These are phyloP conservation scores for Metschnikowia colocasiae DNA, from an alignment of 805 yeast genomes.

Conservation along the genomic window DNA sequence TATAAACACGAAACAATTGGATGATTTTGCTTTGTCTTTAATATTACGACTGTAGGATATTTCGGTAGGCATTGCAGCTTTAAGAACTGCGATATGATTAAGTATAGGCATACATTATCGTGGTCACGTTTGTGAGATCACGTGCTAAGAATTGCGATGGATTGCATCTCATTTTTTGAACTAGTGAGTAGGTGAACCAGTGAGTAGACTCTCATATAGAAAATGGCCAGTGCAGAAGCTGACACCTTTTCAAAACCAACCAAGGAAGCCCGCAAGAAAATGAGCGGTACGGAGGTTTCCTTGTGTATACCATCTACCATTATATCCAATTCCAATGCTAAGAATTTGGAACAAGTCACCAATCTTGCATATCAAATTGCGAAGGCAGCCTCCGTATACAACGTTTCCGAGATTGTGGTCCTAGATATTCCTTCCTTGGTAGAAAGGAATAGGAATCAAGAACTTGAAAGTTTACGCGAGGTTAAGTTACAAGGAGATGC, in stretches of 20 bases:
- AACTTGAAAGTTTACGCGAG: slow-evolving; percentile 21
- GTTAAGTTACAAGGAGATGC: slow-evolving; percentile 22
- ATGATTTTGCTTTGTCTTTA: neutral
- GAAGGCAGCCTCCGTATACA: slow-evolving; percentile 62
- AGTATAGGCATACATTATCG: neutral
- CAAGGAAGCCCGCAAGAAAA: slow-evolving; percentile 29
- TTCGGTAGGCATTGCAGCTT: neutral
- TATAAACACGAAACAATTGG: neutral
- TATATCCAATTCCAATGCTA: slow-evolving; percentile 52
- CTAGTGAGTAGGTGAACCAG: neutral
- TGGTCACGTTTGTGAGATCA: neutral
- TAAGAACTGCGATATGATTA: neutral
- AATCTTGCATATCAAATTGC: slow-evolving; percentile 75
- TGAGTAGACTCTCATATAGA: neutral
- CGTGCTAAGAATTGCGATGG: slow-evolving; percentile 2
- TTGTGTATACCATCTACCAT: slow-evolving; percentile 73
- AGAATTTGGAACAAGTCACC: slow-evolving; percentile 70
- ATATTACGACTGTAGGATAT: neutral
- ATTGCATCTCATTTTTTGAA: slow-evolving; percentile 1
- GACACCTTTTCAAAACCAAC: slow-evolving; percentile 21
- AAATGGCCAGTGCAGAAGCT: slow-evolving; percentile 24
- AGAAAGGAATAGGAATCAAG: slow-evolving; percentile 11
- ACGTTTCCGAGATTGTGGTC: slow-evolving; percentile 71
- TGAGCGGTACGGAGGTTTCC: slow-evolving; percentile 30
- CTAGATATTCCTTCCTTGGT: slow-evolving; percentile 46